Percentiles rank a stretch among this genome's conserved stretches.
Evolutionary conservation across 345 rosid genomes (phyloP).

Genomic region (Moricandia moricandioides): DNA sequence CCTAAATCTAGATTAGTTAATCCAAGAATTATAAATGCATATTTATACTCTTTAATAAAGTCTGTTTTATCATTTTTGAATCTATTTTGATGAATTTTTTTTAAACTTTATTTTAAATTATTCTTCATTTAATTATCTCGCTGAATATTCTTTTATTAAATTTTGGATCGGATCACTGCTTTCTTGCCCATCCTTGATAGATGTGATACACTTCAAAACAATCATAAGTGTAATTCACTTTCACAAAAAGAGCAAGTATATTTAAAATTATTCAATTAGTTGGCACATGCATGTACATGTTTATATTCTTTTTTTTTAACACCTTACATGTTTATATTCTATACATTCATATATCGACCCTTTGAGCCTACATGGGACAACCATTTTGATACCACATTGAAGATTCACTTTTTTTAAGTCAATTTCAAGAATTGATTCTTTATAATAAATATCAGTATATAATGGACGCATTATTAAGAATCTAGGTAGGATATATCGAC

Average conservation of each 20-base stretch:
- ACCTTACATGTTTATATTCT: neutral
- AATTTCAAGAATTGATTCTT: slow-evolving; percentile 1
- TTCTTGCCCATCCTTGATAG: too few relatives aligned
- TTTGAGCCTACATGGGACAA: slow-evolving; percentile 29
- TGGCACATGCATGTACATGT: slow-evolving; percentile 27
- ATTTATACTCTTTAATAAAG: too few relatives aligned
- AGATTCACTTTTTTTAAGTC: slow-evolving; percentile 12
- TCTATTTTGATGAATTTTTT: too few relatives aligned
- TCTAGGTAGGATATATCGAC: slow-evolving; percentile 12
- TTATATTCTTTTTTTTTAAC: neutral
- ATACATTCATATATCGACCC: slow-evolving; percentile 13
- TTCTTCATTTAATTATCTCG: too few relatives aligned
- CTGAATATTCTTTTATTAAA: too few relatives aligned
- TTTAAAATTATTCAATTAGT: neutral
- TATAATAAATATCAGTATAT: neutral
- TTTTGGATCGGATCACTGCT: too few relatives aligned
- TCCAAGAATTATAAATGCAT: too few relatives aligned
- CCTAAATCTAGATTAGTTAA: too few relatives aligned
- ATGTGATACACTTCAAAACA: neutral
- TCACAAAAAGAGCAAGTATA: neutral
- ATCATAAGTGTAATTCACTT: neutral
- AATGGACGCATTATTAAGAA: slow-evolving; percentile 13
- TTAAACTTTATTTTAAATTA: too few relatives aligned
- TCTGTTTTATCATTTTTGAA: too few relatives aligned
- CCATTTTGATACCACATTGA: slow-evolving; percentile 12